Base-by-base conservation (phyloP, 306 rosid genomes). In the Citrullus amarus region DNA sequence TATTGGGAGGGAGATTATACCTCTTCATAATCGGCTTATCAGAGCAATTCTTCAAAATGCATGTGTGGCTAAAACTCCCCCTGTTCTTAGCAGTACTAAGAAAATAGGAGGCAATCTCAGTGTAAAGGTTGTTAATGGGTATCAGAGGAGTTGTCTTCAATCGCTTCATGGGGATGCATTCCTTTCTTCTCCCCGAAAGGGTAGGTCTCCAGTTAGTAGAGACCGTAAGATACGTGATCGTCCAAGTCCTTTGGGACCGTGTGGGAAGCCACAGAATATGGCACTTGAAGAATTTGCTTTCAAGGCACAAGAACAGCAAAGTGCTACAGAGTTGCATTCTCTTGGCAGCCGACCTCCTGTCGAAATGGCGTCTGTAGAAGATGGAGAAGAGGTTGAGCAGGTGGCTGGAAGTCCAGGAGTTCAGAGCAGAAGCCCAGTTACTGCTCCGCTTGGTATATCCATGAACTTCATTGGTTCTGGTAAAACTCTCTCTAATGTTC, bases 381-480 rank as follows among this genome's bases (percentile, higher is more conserved):
- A 96, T 28, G 99, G 99, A 14, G 99, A 96, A 83, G 99, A 96
- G 89, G 99, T 96, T 62, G 98, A 92, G 83, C 98, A 96, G 86
- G 81, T 74, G 61, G 86, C 96, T 25, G 93, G 89, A 82, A 96
- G 97, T 83, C 97, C 99, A 2, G 81, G 97, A 79, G 89, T 91
- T 75, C 96, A 96, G 56, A 92, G 97, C 75, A 87, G 92, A 81
- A 96, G 98, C 84, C 96, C 98, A 0, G 98, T 96, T 48, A 91
- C 92, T 17, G 99, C 99, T 80, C 99, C 99, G n/a, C 85, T 96
- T 62, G 99, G 99, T 70, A 79, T 96, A 81, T 81, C 88, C 9
- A 81, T 90, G 90, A 84, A 86, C 69, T 85, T 82, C 36, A 83
- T 85, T 32, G 62, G 90, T 34, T 75, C 84, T 14, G 86, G 93